Evolutionary conservation across 78 protist species (phyloP).

Genomic region (Dictyostelium purpureum): DNA sequence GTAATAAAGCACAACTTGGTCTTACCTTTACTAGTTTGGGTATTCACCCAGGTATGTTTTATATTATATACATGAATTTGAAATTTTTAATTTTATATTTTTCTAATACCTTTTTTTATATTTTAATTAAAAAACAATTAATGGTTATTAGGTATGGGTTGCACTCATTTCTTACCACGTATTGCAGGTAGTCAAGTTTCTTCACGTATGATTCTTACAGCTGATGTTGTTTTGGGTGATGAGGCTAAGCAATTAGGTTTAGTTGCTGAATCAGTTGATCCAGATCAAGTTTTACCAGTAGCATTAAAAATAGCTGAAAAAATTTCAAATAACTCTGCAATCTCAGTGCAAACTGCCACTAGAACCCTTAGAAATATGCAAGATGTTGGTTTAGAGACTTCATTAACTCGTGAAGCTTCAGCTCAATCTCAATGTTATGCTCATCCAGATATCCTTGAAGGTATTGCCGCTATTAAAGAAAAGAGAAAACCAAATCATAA

Average conservation of each 20-base stretch:
- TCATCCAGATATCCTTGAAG: conserved; percentile 52
- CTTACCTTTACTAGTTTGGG: conserved; percentile 62
- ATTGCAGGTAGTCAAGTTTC: conserved; percentile 63
- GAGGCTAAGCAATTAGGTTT: conserved; percentile 70
- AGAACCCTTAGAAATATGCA: conserved; percentile 34
- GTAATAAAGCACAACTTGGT: conserved; percentile 69
- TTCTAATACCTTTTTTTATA: neutral
- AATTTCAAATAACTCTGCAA: conserved; percentile 28
- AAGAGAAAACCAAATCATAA: conserved; percentile 18
- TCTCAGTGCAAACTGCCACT: conserved; percentile 5
- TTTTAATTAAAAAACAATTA: neutral
- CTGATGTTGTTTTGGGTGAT: conserved; percentile 64
- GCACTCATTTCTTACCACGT: conserved; percentile 61
- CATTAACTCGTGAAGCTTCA: conserved; percentile 76
- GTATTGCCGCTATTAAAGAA: conserved; percentile 56
- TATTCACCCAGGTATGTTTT: conserved; percentile 65
- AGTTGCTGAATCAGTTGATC: conserved; percentile 29
- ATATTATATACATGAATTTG: neutral
- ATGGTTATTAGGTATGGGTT: conserved; percentile 65
- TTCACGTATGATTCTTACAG: conserved; percentile 41
- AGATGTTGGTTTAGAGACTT: conserved; percentile 48
- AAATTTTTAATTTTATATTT: neutral
- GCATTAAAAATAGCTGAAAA: conserved; percentile 19
- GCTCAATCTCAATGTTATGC: conserved; percentile 76
- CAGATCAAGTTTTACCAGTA: neutral